Evolutionary conservation across 768 basidiomycete species (phyloP).

Genomic region (Rhodosporidiobolus sp.): DNA sequence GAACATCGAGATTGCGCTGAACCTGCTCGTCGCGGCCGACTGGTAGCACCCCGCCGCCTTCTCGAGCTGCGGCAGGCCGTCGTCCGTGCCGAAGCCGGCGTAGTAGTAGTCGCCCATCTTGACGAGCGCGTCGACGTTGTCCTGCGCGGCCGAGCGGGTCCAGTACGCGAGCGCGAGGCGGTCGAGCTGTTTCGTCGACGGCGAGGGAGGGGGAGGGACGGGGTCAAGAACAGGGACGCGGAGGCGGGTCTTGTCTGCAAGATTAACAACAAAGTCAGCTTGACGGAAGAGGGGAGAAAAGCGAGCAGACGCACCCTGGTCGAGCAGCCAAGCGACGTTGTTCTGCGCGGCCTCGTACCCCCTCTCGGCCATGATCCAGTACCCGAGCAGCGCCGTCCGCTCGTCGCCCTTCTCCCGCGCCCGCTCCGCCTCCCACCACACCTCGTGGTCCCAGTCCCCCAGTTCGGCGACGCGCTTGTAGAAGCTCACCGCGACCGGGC

Average conservation of each 20-base stretch:
- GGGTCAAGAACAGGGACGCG: slow-evolving; percentile 33
- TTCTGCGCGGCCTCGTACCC: slow-evolving; percentile 92
- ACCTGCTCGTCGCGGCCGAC: slow-evolving; percentile 84
- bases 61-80: slow-evolving; percentile 64
- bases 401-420: slow-evolving; percentile 66
- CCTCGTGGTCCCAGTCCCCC: slow-evolving; percentile 74
- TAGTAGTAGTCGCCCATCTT: slow-evolving; percentile 99
- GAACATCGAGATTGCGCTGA: slow-evolving; percentile 95
- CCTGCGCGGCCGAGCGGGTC: slow-evolving; percentile 88
- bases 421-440: slow-evolving; percentile 64
- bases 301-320: slow-evolving; percentile 67
- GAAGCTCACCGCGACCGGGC: slow-evolving; percentile 85
- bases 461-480: slow-evolving; percentile 89
- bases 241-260: slow-evolving; percentile 40
- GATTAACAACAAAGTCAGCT: slow-evolving; percentile 60
- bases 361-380: slow-evolving; percentile 92
- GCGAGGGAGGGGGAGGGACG: background rate
- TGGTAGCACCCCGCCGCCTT: slow-evolving; percentile 93
- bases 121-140: slow-evolving; percentile 92
- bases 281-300: slow-evolving; percentile 60
- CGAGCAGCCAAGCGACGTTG: slow-evolving; percentile 85
- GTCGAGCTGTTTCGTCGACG: slow-evolving; percentile 64
- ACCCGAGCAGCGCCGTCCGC: slow-evolving; percentile 80
- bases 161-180: slow-evolving; percentile 83
- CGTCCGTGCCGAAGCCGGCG: slow-evolving; percentile 72